These are phyloP conservation scores for Phytophthora cajani DNA, from an alignment of 352 stramenopile genomes.

Conservation along the genomic window DNA sequence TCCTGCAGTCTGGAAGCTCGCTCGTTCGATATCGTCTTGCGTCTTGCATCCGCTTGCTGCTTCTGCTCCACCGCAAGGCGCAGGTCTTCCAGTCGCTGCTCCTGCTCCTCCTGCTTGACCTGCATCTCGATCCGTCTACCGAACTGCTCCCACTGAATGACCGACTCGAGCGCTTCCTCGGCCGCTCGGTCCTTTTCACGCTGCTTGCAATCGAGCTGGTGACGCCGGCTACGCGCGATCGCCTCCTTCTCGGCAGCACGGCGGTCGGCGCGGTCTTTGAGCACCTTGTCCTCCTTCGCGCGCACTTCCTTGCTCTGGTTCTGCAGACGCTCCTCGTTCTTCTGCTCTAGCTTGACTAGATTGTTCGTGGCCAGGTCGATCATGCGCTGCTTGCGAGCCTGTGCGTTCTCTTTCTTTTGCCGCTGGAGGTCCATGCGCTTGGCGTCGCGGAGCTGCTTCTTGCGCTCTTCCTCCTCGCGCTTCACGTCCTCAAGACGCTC, in stretches of 20 bases:
- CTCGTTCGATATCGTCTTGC: conserved; percentile 54
- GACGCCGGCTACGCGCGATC: conserved; percentile 61
- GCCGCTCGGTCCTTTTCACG: conserved; percentile 41
- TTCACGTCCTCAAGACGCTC: conserved; percentile 73
- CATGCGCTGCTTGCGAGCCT: conserved; percentile 83
- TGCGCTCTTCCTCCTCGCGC: conserved; percentile 71
- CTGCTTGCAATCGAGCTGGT: conserved; percentile 68
- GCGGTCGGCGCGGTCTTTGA: conserved; percentile 62
- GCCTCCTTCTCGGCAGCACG: conserved; percentile 70
- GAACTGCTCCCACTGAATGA: conserved; percentile 75
- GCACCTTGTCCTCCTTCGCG: conserved; percentile 70
- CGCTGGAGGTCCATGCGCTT: conserved; percentile 69
- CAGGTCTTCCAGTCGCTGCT: conserved; percentile 63
- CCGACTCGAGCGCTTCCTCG: conserved; percentile 52
- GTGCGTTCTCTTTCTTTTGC: conserved; percentile 62
- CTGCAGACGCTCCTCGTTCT: conserved; percentile 64
- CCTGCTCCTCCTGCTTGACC: conserved; percentile 65
- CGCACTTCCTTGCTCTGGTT: conserved; percentile 78
- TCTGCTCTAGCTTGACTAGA: conserved; percentile 69
- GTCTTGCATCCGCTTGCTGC: conserved; percentile 75
- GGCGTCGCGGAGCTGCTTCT: conserved; percentile 69
- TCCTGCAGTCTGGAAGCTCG: conserved; percentile 40
- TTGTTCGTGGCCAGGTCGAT: conserved; percentile 83
- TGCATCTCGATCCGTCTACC: conserved; percentile 66
- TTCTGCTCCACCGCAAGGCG: conserved; percentile 74